Conservation (phyloP, 176 grass and related monocot genomes). For the Oryza meridionalis region DNA sequence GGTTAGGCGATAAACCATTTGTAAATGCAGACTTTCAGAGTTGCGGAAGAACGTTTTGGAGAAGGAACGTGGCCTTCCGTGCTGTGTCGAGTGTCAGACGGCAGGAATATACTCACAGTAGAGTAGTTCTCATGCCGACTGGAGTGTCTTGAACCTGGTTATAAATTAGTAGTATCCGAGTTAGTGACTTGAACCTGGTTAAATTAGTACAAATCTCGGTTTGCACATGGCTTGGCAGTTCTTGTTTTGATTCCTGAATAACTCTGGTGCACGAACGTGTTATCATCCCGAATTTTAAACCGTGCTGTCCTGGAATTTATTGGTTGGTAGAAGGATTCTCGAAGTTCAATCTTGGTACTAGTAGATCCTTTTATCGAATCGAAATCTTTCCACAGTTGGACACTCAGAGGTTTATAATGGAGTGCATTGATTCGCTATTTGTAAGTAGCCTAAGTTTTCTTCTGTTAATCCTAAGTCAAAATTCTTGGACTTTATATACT, state of each 20-base stretch:
- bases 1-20: neutral
- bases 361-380: neutral
- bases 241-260: neutral
- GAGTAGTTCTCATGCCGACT: neutral
- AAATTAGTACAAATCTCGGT: conserved; percentile 26
- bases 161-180: neutral
- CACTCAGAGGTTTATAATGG: neutral
- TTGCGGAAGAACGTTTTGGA: neutral
- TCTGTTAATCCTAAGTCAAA: neutral
- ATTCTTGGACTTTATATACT: neutral
- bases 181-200: conserved; percentile 1
- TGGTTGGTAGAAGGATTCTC: neutral
- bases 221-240: conserved; percentile 33
- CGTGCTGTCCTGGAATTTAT: neutral
- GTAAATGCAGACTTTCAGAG: neutral
- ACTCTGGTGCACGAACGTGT: neutral
- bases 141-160: neutral
- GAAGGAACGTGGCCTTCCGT: neutral
- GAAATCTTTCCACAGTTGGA: neutral
- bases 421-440: neutral
- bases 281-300: neutral
- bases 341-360: neutral
- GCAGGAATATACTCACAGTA: neutral
- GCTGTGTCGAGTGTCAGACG: conserved; percentile 1
- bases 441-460: neutral